Base-by-base conservation (phyloP, 2,329 filamentous ascomycete species). In the Venturia effusa region DNA sequence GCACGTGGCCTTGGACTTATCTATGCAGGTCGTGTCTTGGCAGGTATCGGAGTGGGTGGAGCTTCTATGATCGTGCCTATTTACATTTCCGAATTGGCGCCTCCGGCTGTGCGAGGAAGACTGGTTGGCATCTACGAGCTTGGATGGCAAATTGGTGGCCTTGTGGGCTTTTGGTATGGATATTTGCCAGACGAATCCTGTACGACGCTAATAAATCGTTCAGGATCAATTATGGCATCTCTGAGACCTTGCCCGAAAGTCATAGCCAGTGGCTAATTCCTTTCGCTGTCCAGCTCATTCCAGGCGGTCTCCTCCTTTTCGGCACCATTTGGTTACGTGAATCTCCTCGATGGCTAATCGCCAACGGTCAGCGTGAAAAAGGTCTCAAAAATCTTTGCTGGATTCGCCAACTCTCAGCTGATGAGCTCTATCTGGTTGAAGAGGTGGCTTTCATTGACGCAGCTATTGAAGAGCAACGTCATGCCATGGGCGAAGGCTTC, bases 371-470 rank as follows among this genome's bases (percentile, higher is more conserved):
- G 40, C 73, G 77, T 34, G 73, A 76, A 19, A 66, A 75, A 64
- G 78, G 77, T 3, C 63, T 79, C 6, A 71, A 70, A 60, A 78
- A 79, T 59, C 70, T 80, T 6, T 84, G 81, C 78, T 88, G 85
- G 84, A 84, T 89, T 67, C 80, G 86, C 48, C 82, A 85, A 61
- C 79, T 88, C 1, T 72, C 77, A 10, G 71, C 75, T 0, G 77
- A 81, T 6, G 80, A 89, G 67, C 74, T 84, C 17, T 91, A 92
- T 72, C 87, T 92, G 65, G 76, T 87, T 1, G 88, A 92, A 71
- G 89, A 92, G 73, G 79, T 92, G 30, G 80, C 81, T 64, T 85
- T 82, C 67, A 87, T 92, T 66, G 88, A 92, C 61, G 80, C 82
- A 19, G 87, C 89, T 15, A 76, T 91, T 22, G 86, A 90, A 66